These are phyloP conservation scores for Micromonas pusilla DNA, from an alignment of 139 green algal species.

Conservation along the genomic window DNA sequence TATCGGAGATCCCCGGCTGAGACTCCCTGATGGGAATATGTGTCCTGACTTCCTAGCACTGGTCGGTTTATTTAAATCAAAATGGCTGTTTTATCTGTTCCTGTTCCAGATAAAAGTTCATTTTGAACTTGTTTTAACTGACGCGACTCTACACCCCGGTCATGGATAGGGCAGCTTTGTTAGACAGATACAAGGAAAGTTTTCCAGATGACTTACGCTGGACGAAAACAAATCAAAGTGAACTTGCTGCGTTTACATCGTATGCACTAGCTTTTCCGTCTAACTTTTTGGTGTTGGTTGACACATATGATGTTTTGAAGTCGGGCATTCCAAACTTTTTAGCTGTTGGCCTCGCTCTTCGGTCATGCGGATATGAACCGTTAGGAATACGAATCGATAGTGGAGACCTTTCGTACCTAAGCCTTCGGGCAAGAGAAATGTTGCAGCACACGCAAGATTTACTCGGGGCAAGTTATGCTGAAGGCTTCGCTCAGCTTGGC, in stretches of 20 bases:
- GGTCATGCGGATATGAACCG: constrained; percentile 31
- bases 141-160: neutral
- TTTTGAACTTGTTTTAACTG: neutral
- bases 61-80: too few relatives aligned
- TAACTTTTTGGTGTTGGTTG: constrained; percentile 41
- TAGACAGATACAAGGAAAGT: too few relatives aligned
- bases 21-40: neutral
- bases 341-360: constrained; percentile 39
- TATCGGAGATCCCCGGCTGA: neutral
- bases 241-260: constrained; percentile 39
- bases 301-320: constrained; percentile 47
- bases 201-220: neutral
- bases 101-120: neutral
- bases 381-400: constrained; percentile 40
- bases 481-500: neutral
- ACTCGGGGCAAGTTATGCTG: constrained; percentile 2
- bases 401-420: constrained; percentile 42
- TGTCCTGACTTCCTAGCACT: neutral
- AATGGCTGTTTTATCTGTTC: too few relatives aligned
- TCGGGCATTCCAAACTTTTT: constrained; percentile 42
- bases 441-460: constrained; percentile 12
- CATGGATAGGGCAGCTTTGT: too few relatives aligned
- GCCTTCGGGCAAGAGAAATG: constrained; percentile 27
- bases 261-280: constrained; percentile 43
- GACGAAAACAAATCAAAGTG: constrained; percentile 38